phyloP scores from a whole-genome alignment of 1,139 yeast species.

The Zygosaccharomyces sapae region DNA sequence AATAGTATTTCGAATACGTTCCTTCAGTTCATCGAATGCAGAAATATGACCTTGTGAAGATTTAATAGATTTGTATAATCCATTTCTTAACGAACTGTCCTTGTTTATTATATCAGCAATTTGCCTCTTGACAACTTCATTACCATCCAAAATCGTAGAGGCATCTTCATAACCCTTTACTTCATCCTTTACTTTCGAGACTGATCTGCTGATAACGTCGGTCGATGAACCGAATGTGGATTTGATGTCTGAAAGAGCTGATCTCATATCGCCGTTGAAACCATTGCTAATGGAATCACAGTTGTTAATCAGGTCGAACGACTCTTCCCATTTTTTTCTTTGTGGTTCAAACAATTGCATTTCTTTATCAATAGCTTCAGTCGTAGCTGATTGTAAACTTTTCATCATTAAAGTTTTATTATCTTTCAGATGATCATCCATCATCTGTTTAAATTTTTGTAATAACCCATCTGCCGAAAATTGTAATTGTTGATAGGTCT shows the following conservation, averaged over 20 bases:
- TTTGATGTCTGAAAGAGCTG: constrained; percentile 19
- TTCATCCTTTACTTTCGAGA: constrained; percentile 20
- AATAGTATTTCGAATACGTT: constrained; percentile 14
- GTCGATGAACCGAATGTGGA: constrained; percentile 16
- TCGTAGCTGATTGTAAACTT: constrained; percentile 32
- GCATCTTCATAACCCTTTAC: constrained; percentile 17
- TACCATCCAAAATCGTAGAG: constrained; percentile 10
- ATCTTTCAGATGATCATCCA: constrained; percentile 31
- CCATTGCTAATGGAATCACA: constrained; percentile 35
- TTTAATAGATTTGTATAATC: constrained; percentile 11
- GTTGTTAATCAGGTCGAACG: constrained; percentile 35
- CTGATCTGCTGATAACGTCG: constrained; percentile 18
- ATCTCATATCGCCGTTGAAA: constrained; percentile 25
- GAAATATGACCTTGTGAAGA: constrained; percentile 17
- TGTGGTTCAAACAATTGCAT: constrained; percentile 32
- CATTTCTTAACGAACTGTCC: constrained; percentile 13
- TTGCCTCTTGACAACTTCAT: constrained; percentile 18
- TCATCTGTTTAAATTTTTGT: constrained; percentile 24
- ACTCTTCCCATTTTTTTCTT: constrained; percentile 35
- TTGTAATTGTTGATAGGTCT: constrained; percentile 32
- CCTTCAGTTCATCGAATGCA: constrained; percentile 17
- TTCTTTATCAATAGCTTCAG: constrained; percentile 36
- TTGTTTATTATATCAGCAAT: constrained; percentile 17
- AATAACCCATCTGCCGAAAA: constrained; percentile 31
- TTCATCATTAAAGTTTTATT: constrained; percentile 32